These are phyloP conservation scores for Leccinum colubrinum DNA, from an alignment of 1,284 basidiomycete species.

Conservation along the genomic window DNA sequence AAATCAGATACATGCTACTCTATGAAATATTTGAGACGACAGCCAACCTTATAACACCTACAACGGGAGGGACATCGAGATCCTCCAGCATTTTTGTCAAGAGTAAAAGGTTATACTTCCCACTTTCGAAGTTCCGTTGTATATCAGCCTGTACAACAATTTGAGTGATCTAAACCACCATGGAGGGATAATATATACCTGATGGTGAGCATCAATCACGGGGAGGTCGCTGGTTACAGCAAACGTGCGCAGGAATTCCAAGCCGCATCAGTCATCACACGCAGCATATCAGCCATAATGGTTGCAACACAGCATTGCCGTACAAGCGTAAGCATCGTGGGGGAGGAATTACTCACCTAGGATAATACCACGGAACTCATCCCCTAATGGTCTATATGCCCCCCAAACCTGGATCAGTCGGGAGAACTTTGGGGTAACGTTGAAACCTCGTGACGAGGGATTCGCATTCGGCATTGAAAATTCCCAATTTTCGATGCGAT, in stretches of 20 bases:
- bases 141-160: slow-evolving; percentile 26
- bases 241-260: slow-evolving; percentile 42
- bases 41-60: slow-evolving; percentile 58
- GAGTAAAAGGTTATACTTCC: slow-evolving; percentile 61
- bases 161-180: slow-evolving; percentile 8
- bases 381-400: slow-evolving; percentile 48
- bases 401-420: slow-evolving; percentile 56
- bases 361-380: slow-evolving; percentile 60
- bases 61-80: slow-evolving; percentile 51
- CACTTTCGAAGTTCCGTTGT: slow-evolving; percentile 47
- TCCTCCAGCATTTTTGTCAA: slow-evolving; percentile 57
- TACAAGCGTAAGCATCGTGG: slow-evolving; percentile 29
- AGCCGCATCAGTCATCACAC: slow-evolving; percentile 38
- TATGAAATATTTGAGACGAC: background rate
- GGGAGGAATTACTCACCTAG: slow-evolving; percentile 46
- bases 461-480: slow-evolving; percentile 61
- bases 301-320: slow-evolving; percentile 43
- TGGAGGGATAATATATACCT: slow-evolving; percentile 24
- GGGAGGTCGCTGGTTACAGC: slow-evolving; percentile 24
- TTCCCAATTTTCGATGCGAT: slow-evolving; percentile 52
- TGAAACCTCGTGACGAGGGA: slow-evolving; percentile 50
- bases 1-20: slow-evolving; percentile 11
- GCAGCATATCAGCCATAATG: slow-evolving; percentile 46
- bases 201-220: slow-evolving; percentile 31
- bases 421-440: slow-evolving; percentile 63